Base-by-base conservation (phyloP, 441 rosid species). In the Arabidopsis lyrata region DNA sequence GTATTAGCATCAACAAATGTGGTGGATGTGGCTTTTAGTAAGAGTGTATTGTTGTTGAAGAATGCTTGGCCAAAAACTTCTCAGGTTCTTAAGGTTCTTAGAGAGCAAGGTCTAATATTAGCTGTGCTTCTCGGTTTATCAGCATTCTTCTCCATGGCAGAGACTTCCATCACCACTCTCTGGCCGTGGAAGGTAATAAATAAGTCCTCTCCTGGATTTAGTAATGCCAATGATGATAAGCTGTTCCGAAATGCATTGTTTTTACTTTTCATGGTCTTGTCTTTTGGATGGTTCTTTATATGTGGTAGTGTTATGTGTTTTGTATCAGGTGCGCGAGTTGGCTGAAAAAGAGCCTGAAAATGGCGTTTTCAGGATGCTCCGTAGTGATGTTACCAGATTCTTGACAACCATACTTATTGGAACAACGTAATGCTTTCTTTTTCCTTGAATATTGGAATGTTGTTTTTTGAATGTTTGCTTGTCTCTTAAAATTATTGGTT, bases 141-240 rank as follows among this genome's bases (percentile, higher is more conserved):
- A 10, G 99, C 99, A 1, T 95, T 95, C 83, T 92, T 92, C 77
- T 95, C 99, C 49, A 95, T 95, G 99, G 98, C 99, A 6, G 99
- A 95, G 90, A 95, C 99, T 59, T 85, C 99, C 38, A 95, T 95
- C 49, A 95, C 99, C 20, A 95, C 96, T 3, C 82, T 95, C 39
- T 95, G 98, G 97, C 99, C 99, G 0, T 95, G 99, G 99, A 95
- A 95, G 99, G 99, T 95, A 29, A 29, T 29, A 27, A 82, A 80
- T 53, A 8, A 38, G 20, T 16, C 20, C 15, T n/a, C 50, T 45
- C 50, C 50, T 45, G 10, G 50, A 45, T 45, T 45, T 15, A 12
- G 29, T 63, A 18, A n/a, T 44, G 47, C 6, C 48, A 32, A 44
- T 72, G 65, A 45, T 55, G n/a, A 45, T 45, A 6, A 45, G 9